Percentiles rank a stretch among this genome's conserved stretches.
These are phyloP conservation scores for Phytopythium boreale DNA, from an alignment of 352 stramenopile species.

Conservation along the genomic window DNA sequence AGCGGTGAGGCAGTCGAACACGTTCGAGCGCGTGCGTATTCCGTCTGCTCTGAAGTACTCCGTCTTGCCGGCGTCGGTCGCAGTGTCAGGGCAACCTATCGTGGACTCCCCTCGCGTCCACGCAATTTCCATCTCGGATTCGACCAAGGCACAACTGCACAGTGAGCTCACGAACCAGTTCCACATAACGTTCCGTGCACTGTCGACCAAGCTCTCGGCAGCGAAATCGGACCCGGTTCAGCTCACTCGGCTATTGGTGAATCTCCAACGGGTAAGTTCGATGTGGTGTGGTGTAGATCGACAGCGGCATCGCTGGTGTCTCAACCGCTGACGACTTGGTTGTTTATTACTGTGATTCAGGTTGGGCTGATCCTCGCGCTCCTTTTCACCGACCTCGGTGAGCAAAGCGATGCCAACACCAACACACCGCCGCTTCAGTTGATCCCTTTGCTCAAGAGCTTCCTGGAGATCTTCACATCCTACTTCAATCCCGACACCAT, in stretches of 20 bases:
- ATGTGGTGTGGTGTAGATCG: neutral
- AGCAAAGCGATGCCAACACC: constrained; percentile 6
- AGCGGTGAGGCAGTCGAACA: constrained; percentile 16
- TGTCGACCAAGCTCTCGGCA: neutral
- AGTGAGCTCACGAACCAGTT: constrained; percentile 7
- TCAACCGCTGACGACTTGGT: constrained; percentile 2
- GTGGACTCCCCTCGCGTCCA: neutral
- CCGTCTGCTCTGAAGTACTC: neutral
- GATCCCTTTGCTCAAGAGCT: constrained; percentile 38
- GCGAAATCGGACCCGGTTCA: constrained; percentile 10
- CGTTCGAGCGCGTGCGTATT: constrained; percentile 15
- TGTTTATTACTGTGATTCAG: constrained; percentile 13
- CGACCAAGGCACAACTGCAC: neutral
- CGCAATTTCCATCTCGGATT: constrained; percentile 3
- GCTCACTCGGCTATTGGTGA: constrained; percentile 20
- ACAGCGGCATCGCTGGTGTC: neutral
- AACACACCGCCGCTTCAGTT: constrained; percentile 11
- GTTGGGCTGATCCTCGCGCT: constrained; percentile 36
- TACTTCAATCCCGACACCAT: constrained; percentile 42
- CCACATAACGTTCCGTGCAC: neutral
- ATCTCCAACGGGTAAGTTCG: neutral
- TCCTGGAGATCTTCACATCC: constrained; percentile 45
- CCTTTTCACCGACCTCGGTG: constrained; percentile 30
- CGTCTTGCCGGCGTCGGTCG: neutral
- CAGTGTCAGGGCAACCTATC: neutral